Base-by-base conservation (phyloP, 305 asterid species). In the Solanum aculeatissimum region DNA sequence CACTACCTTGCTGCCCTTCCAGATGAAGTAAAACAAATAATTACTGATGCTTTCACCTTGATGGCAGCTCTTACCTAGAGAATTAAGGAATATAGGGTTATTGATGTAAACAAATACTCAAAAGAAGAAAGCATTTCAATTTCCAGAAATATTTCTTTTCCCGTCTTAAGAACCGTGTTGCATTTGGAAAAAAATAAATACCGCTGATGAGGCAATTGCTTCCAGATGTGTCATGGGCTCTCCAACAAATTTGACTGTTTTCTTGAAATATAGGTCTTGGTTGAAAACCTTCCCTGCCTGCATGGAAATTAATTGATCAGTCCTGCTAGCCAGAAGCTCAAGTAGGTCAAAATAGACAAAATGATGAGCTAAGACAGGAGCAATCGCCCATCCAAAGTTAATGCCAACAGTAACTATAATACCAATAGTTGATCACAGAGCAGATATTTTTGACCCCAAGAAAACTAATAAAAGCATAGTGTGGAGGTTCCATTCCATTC, bases 171-270 rank as follows among this genome's bases (percentile, higher is more conserved):
- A 47, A 51, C 43, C 40, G 85, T 6, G 16, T 25, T 38, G 60
- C 54, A 69, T 7, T 69, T 35, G 19, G 69, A 32, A n/a, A 32
- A 81, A 51, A 12, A n/a, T n/a, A 66, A n/a, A n/a, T 93, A 94
- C 99, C 90, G 99, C 99, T 12, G 99, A 93, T 74, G 99, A 96
- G 79, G 99, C 98, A 92, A 96, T 96, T 21, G 99, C 89, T 89
- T 96, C 99, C 91, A 96, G 91, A 89, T 96, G 98, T 49, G 90
- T 87, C 99, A 96, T 96, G 80, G 99, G 99, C 85, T 96, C 98
- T 43, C 98, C 98, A 86, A 93, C 98, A 90, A 86, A 91, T 86
- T 95, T 96, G 54, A 96, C 98, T n/a, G 99, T 92, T 87, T 88
- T 93, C 97, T 96, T 96, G 87, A 96, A 96, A 90, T 93, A 96